Base-by-base conservation (phyloP, 1,284 basidiomycete genomes). In the Rhodotorula sp. region DNA sequence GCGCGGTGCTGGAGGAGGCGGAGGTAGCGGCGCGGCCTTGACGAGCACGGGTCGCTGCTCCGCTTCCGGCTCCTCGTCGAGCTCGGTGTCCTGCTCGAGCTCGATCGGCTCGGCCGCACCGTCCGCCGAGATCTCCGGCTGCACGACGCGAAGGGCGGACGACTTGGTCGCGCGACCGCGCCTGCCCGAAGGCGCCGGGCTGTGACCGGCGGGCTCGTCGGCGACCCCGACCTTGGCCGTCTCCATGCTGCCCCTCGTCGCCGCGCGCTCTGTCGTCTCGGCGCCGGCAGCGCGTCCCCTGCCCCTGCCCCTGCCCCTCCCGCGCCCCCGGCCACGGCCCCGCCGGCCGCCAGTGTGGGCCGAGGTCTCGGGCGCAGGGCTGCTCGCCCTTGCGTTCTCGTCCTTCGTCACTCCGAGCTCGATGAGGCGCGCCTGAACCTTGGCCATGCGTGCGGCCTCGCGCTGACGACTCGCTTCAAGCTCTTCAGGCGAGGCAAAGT, bases 401-500 rank as follows among this genome's bases (percentile, higher is more conserved):
- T 34, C 34, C 34, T 34, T 34, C 34, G 34, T 34, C 34, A 34
- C 34, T 34, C 34, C 53, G 27, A 56, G 49, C 53, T 64, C 50
- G 14, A 57, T 48, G 7, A 62, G 50, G 19, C 48, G 54, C 3
- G 42, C 42, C 14, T 55, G 54, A 27, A 69, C 55, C 65, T 61
- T 66, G 48, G 64, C 64, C 55, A 58, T 53, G 14, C 65, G 64
- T 48, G 54, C 66, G 17, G 45, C 66, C 45, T 68, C 56, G 19
- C 64, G 49, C 5, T 50, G n/a, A 7, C 48, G 49, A 4, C 49
- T 46, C 2, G 60, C 66, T 23, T 41, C 67, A 21, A 71, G 34
- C 50, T 73, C 72, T 4, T 56, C 65, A 4, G 48, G 23, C 7
- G 72, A 62, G 1, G 66, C 68, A 41, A 55, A 60, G 62, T 65